Percentiles rank a stretch among this genome's conserved stretches.
phyloP scores from a whole-genome alignment of 495 filamentous ascomycete genomes.

The Penicillium maclennaniae region DNA sequence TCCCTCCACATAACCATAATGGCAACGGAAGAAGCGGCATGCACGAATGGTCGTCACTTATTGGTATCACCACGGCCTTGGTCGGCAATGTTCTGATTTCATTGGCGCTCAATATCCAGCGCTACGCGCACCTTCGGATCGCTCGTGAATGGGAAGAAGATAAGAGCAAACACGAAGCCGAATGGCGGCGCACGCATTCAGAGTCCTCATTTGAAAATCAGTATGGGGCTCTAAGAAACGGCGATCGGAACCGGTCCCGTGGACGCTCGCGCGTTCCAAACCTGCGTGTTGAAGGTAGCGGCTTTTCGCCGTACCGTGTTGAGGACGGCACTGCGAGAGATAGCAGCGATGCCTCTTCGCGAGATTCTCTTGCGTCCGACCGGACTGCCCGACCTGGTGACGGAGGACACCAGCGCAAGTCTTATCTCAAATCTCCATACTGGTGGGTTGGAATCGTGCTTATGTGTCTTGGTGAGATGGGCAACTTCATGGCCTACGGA shows the following conservation, averaged over 20 bases:
- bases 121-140: slow-evolving; percentile 87
- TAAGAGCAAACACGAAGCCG: slow-evolving; percentile 34
- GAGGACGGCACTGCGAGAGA: slow-evolving; percentile 15
- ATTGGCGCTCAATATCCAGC: slow-evolving; percentile 91
- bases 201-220: slow-evolving; percentile 13
- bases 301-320: slow-evolving; percentile 30
- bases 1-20: slow-evolving; percentile 21
- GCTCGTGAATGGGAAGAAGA: slow-evolving; percentile 56
- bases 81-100: slow-evolving; percentile 90
- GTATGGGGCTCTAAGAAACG: slow-evolving; percentile 33
- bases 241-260: neutral
- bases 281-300: slow-evolving; percentile 2
- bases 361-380: slow-evolving; percentile 38
- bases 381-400: slow-evolving; percentile 34
- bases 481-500: slow-evolving; percentile 96
- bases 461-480: slow-evolving; percentile 89
- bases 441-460: slow-evolving; percentile 93
- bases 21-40: slow-evolving; percentile 45
- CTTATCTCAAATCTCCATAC: slow-evolving; percentile 86
- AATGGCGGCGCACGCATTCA: slow-evolving; percentile 25
- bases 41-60: slow-evolving; percentile 83
- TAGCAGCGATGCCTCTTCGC: slow-evolving; percentile 15
- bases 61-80: slow-evolving; percentile 91
- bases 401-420: slow-evolving; percentile 39
- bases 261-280: slow-evolving; percentile 7